phyloP scores from a whole-genome alignment of 495 filamentous ascomycete species.

The Daldinia decipiens region DNA sequence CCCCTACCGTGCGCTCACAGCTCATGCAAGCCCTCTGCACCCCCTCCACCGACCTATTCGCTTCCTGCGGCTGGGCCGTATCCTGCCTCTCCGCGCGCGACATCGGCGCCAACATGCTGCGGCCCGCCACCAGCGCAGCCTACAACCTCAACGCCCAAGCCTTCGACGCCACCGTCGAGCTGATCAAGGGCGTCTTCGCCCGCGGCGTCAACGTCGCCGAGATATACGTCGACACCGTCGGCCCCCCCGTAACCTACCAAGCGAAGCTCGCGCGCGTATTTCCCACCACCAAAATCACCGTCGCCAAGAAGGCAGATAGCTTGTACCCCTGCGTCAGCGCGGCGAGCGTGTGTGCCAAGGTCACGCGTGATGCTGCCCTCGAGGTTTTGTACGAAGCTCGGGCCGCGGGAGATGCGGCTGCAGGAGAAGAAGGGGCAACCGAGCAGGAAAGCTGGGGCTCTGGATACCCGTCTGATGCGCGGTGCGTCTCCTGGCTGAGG shows the following conservation, averaged over 20 bases:
- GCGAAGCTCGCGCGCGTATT: constrained; percentile 84
- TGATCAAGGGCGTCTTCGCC: constrained; percentile 80
- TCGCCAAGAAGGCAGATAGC: constrained; percentile 95
- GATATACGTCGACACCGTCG: constrained; percentile 96
- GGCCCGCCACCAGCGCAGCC: constrained; percentile 60
- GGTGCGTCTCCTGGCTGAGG: constrained; percentile 83
- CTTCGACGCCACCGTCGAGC: constrained; percentile 89
- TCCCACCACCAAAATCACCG: constrained; percentile 80
- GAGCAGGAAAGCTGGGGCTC: constrained; percentile 75
- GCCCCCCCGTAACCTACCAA: constrained; percentile 83
- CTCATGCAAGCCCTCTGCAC: constrained; percentile 83
- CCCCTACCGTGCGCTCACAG: constrained; percentile 72
- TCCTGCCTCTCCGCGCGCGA: constrained; percentile 84
- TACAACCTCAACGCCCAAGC: constrained; percentile 99
- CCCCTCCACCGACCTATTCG: constrained; percentile 67
- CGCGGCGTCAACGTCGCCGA: constrained; percentile 81
- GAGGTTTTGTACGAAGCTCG: constrained; percentile 74
- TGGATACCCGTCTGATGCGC: constrained; percentile 90
- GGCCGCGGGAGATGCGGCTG: constrained; percentile 32
- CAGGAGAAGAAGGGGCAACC: constrained; percentile 24
- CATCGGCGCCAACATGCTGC: constrained; percentile 83
- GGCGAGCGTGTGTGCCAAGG: constrained; percentile 93
- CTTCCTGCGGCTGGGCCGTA: constrained; percentile 82
- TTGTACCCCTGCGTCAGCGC: constrained; percentile 94
- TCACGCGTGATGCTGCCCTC: constrained; percentile 88